Conservation (phyloP, 2,329 filamentous ascomycete species). For the Aspergillus ustus region DNA sequence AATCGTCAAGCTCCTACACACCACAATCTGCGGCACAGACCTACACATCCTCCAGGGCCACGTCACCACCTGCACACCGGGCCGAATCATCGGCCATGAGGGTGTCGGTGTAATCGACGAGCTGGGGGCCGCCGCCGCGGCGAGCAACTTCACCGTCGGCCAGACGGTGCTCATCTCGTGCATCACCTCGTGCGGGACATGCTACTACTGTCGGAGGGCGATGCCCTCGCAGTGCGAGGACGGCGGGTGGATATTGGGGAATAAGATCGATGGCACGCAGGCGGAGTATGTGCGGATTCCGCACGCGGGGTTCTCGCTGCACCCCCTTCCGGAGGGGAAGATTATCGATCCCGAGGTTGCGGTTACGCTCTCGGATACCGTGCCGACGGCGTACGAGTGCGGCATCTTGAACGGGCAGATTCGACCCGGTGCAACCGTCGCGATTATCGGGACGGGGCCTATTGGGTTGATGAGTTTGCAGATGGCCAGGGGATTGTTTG, state of each 20-base stretch:
- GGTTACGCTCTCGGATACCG: constrained; percentile 57
- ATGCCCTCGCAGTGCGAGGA: constrained; percentile 60
- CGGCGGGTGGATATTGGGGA: constrained; percentile 62
- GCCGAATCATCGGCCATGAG: constrained; percentile 58
- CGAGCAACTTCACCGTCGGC: constrained; percentile 52
- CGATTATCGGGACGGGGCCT: background rate
- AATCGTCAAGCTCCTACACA: constrained; percentile 54
- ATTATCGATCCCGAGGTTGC: constrained; percentile 36
- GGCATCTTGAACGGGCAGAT: constrained; percentile 59
- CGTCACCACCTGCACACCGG: constrained; percentile 52
- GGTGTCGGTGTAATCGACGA: constrained; percentile 56
- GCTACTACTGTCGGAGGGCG: constrained; percentile 56
- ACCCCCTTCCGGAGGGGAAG: background rate
- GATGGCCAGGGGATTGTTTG: background rate
- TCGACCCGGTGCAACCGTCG: constrained; percentile 51
- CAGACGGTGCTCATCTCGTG: constrained; percentile 59
- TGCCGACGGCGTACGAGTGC: constrained; percentile 62
- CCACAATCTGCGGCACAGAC: constrained; percentile 61
- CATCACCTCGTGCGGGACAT: constrained; percentile 57
- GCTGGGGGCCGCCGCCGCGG: constrained; percentile 52
- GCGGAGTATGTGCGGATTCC: constrained; percentile 61
- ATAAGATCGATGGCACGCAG: constrained; percentile 59
- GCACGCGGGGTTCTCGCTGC: constrained; percentile 55
- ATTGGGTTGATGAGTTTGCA: background rate
- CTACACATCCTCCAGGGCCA: constrained; percentile 62